phyloP scores from a whole-genome alignment of 768 basidiomycete genomes.

The Pleurotus platypus region DNA sequence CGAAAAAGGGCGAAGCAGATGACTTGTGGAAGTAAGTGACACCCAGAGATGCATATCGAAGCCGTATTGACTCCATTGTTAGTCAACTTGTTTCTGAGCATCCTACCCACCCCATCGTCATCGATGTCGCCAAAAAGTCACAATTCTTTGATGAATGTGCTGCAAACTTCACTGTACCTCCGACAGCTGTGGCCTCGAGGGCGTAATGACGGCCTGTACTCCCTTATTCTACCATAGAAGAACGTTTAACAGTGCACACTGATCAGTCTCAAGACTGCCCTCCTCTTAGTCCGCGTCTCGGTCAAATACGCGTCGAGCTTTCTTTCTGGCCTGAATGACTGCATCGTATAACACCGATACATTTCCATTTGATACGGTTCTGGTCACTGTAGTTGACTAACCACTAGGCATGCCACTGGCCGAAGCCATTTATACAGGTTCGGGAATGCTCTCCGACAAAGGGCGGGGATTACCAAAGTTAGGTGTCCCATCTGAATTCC shows the following conservation, averaged over 20 bases:
- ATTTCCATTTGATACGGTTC: too few species aligned
- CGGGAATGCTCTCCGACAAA: neutral
- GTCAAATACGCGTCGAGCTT: too few species aligned
- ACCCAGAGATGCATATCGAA: neutral
- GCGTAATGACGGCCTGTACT: neutral
- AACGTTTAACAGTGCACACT: too few species aligned
- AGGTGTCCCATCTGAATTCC: conserved; percentile 1
- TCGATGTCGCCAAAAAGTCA: conserved; percentile 58
- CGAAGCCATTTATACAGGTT: neutral
- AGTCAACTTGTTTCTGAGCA: conserved; percentile 45
- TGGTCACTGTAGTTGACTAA: too few species aligned
- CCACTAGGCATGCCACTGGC: too few species aligned
- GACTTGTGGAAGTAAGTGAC: conserved; percentile 65
- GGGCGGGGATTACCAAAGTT: neutral
- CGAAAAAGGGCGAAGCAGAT: conserved; percentile 62
- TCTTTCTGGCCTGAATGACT: too few species aligned
- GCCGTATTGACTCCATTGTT: conserved; percentile 9
- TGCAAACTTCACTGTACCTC: conserved; percentile 59
- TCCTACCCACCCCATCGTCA: conserved; percentile 67
- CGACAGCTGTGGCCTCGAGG: conserved; percentile 31
- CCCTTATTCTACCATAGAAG: too few species aligned
- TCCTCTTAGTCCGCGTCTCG: too few species aligned
- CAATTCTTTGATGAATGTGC: conserved; percentile 60
- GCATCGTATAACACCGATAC: too few species aligned
- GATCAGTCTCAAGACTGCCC: too few species aligned